Evolutionary conservation across 139 green algal genomes (phyloP).

Genomic region (Penium margaritaceum): DNA sequence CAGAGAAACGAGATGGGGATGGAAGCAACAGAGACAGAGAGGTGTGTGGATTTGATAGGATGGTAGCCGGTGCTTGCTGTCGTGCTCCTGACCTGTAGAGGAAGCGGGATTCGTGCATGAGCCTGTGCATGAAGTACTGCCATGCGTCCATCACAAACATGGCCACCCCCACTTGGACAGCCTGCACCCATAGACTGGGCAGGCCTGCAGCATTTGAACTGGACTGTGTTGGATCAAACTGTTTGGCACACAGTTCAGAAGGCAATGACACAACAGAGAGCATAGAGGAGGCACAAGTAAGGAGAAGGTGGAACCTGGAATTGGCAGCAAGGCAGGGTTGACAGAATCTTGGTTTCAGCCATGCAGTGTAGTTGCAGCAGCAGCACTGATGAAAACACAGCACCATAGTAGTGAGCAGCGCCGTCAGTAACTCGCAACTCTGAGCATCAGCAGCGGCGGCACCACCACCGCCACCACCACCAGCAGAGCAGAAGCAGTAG

Average conservation of each 20-base stretch:
- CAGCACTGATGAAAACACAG: too few relatives aligned
- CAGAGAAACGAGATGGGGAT: too few relatives aligned
- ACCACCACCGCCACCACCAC: too few relatives aligned
- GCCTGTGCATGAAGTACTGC: conserved; percentile 66
- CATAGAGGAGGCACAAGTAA: neutral
- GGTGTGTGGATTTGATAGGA: too few relatives aligned
- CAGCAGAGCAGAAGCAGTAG: too few relatives aligned
- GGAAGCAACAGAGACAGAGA: too few relatives aligned
- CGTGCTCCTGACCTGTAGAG: conserved; percentile 58
- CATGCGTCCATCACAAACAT: conserved; percentile 67
- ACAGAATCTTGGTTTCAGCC: too few relatives aligned
- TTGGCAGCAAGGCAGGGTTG: neutral
- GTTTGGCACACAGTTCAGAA: conserved; percentile 1
- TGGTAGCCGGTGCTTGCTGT: too few relatives aligned
- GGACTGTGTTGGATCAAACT: conserved; percentile 7
- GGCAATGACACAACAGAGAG: conserved; percentile 2
- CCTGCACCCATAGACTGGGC: conserved; percentile 12
- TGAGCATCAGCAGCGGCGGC: too few relatives aligned
- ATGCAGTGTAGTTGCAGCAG: too few relatives aligned
- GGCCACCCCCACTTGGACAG: conserved; percentile 49
- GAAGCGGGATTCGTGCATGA: conserved; percentile 55
- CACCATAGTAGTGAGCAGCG: too few relatives aligned
- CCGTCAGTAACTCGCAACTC: too few relatives aligned
- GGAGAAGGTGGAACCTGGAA: neutral
- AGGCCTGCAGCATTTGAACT: neutral